Base-by-base conservation (phyloP, 2,329 filamentous ascomycete species). In the Fonsecaea multimorphosa region DNA sequence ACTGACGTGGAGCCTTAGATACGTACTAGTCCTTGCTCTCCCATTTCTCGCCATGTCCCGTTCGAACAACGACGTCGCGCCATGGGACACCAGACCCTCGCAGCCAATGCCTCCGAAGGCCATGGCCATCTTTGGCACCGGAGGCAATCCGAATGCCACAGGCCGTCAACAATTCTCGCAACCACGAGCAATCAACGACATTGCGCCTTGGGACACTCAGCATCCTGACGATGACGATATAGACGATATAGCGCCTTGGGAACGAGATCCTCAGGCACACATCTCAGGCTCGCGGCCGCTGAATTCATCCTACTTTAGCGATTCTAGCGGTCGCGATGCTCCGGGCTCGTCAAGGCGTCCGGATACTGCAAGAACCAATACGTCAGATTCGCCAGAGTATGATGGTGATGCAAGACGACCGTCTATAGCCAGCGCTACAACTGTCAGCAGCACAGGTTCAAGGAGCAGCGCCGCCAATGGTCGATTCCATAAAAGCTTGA, bases 381-480 rank as follows among this genome's bases (percentile, higher is more conserved):
- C 77, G 67, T 86, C 84, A 71, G 89, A 91, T 58, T 86, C 86
- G 3, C 83, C 86, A 49, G 79, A 85, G 52, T 89, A 85, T 73
- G 87, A 85, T 73, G 81, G 83, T 67, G 91, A 96, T 74, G 90
- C 91, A 72, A 84, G 95, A 68, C 86, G 94, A 57, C 94, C 94
- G 1, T 98, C 95, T 3, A 86, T 92, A 58, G 93, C 93, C 44
- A 97, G 93, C 78, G 88, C 93, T 69, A 93, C 90, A 14, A 96
- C 90, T 3, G 87, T 91, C 64, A 95, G 93, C 78, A 96, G 94
- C 74, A 87, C 91, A 70, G 91, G 91, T 36, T 96, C 94, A 49
- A 89, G 89, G 78, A 85, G 86, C 64, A 91, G 89, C 76, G 82
- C 88, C 68, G 84, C 90, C 66, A 87, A 89, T 72, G 87, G 91